A percentile compares a stretch with the other conserved stretches of the same genome.
phyloP scores from a whole-genome alignment of 768 basidiomycete genomes.

The Lenzites betulinus region DNA sequence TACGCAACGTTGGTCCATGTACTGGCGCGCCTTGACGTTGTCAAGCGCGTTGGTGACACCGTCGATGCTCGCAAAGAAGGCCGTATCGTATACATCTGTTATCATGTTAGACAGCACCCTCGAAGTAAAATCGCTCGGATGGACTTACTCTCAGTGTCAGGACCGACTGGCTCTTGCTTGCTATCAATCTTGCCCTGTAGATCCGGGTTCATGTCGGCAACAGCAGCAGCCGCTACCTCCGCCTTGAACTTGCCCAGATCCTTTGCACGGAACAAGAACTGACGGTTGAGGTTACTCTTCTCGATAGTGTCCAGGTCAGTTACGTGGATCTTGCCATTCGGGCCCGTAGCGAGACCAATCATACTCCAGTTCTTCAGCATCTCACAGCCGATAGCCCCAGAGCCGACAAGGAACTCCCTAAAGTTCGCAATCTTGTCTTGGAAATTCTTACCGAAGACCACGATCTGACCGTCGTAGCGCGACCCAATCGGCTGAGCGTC shows the following conservation, averaged over 20 bases:
- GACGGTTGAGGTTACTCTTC: slow-evolving; percentile 97
- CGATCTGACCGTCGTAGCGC: slow-evolving; percentile 93
- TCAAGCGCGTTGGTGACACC: slow-evolving; percentile 98
- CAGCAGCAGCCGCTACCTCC: slow-evolving; percentile 89
- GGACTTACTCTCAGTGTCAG: slow-evolving; percentile 84
- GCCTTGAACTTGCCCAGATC: slow-evolving; percentile 97
- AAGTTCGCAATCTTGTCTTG: slow-evolving; percentile 89
- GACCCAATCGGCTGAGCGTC: slow-evolving; percentile 82
- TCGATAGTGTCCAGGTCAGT: slow-evolving; percentile 99
- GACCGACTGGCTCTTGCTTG: slow-evolving; percentile 92
- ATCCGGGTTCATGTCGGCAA: slow-evolving; percentile 94
- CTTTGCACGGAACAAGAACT: slow-evolving; percentile 96
- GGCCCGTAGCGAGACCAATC: slow-evolving; percentile 90
- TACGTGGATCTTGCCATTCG: slow-evolving; percentile 81
- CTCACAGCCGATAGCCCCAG: slow-evolving; percentile 99
- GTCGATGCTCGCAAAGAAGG: slow-evolving; percentile 85
- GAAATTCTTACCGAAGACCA: slow-evolving; percentile 92
- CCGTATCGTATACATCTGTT: slow-evolving; percentile 82
- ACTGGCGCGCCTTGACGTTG: slow-evolving; percentile 95
- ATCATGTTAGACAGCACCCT: slow-evolving; percentile 15
- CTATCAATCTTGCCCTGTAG: slow-evolving; percentile 82
- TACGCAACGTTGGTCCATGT: slow-evolving; percentile 98
- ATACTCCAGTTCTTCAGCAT: slow-evolving; percentile 99
- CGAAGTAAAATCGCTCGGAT: not conserved
- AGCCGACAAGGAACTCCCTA: slow-evolving; percentile 94